These are phyloP conservation scores for Plenodomus lindquistii DNA, from an alignment of 2,329 filamentous ascomycete species.

Conservation along the genomic window DNA sequence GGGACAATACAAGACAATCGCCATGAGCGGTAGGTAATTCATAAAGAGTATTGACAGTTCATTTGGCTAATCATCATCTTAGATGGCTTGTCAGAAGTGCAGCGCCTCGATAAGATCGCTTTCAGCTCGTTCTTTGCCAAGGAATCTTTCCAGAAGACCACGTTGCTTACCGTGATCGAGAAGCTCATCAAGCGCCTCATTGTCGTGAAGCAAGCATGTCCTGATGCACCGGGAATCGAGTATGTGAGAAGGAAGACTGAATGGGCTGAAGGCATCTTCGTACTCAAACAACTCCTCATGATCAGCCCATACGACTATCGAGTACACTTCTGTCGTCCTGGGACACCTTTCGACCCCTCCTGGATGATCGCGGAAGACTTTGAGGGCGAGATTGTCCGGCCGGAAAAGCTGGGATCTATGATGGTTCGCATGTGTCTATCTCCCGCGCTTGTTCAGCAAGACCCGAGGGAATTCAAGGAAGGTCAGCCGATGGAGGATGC, in stretches of 20 bases:
- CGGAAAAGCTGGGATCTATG: background rate
- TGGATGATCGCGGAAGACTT: conserved; percentile 14
- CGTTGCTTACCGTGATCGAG: too few relatives aligned
- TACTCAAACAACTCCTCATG: conserved; percentile 13
- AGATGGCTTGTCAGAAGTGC: conserved; percentile 4
- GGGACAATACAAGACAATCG: conserved; percentile 2
- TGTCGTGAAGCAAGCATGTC: background rate
- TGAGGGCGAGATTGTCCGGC: background rate
- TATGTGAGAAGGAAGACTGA: background rate
- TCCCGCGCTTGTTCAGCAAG: conserved; percentile 9
- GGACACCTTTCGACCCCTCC: conserved; percentile 2
- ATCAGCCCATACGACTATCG: conserved; percentile 12
- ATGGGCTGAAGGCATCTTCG: conserved; percentile 2
- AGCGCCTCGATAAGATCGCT: conserved; percentile 6
- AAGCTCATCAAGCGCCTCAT: background rate
- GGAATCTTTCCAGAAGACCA: conserved; percentile 1
- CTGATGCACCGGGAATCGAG: background rate
- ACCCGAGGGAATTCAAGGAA: background rate
- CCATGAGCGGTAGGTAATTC: conserved; percentile 3
- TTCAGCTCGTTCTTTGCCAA: conserved; percentile 10
- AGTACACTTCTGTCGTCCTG: conserved; percentile 11
- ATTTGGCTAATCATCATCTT: too few relatives aligned
- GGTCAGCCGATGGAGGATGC: conserved; percentile 1
- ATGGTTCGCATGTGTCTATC: conserved; percentile 12
- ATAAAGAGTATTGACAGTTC: too few relatives aligned